phyloP scores from a whole-genome alignment of 208 protist genomes.

The Borovskyia barvae region DNA sequence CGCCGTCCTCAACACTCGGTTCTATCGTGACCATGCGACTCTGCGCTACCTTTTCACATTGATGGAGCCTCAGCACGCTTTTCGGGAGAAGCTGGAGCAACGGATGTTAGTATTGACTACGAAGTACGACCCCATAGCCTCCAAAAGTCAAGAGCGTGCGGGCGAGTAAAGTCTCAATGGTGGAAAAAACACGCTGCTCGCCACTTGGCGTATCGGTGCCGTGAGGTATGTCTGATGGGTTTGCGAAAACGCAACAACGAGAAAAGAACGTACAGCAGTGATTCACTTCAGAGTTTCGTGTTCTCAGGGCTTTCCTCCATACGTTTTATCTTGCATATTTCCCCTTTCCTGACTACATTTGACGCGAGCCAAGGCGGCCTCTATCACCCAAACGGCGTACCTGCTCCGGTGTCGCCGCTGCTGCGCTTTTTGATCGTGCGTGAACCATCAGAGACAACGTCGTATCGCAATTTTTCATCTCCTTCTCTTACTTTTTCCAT shows the following conservation, averaged over 20 bases:
- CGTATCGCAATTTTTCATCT: no score
- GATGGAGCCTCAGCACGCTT: slow-evolving; percentile 81
- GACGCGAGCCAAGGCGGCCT: neutral
- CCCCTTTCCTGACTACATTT: neutral
- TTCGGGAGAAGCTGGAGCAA: slow-evolving; percentile 55
- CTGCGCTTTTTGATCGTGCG: neutral
- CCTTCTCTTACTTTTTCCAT: neutral
- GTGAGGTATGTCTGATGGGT: no score
- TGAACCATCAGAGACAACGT: no score
- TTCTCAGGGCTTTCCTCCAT: neutral
- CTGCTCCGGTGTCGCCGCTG: no score
- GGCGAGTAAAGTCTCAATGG: no score
- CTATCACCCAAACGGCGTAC: no score
- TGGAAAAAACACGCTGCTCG: no score
- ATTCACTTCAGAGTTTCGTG: no score
- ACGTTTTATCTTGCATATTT: neutral
- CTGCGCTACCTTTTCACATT: slow-evolving; percentile 79
- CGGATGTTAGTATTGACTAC: slow-evolving; percentile 63
- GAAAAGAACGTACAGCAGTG: no score
- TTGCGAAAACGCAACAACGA: no score
- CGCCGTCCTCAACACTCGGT: slow-evolving; percentile 73
- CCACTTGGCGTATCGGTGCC: no score
- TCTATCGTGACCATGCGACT: slow-evolving; percentile 76
- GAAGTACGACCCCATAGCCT: slow-evolving; percentile 60
- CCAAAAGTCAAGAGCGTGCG: no score